Evolutionary conservation across 768 basidiomycete genomes (phyloP).

Genomic region (Mycena indigotica): DNA sequence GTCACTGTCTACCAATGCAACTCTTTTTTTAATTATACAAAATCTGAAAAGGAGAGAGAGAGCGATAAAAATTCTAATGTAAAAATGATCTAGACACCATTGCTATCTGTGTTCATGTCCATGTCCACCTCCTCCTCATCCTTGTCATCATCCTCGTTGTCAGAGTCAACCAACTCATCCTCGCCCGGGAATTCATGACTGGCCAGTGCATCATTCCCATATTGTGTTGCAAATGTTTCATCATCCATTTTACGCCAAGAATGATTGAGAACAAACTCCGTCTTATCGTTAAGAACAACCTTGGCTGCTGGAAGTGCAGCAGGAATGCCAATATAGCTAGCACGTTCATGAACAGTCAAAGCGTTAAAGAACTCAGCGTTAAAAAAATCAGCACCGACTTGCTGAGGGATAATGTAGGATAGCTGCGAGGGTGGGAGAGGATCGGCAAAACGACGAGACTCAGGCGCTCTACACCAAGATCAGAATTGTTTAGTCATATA

Average conservation of each 20-base stretch:
- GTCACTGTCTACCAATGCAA: too few relatives aligned
- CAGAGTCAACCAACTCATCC: slow-evolving; percentile 2
- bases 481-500: neutral
- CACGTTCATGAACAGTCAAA: neutral
- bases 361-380: neutral
- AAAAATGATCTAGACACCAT: too few relatives aligned
- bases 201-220: slow-evolving; percentile 8
- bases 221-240: slow-evolving; percentile 6
- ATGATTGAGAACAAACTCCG: too few relatives aligned
- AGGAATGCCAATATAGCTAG: neutral
- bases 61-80: too few relatives aligned
- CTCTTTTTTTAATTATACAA: too few relatives aligned
- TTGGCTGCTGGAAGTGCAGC: neutral
- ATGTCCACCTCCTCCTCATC: slow-evolving; percentile 7
- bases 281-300: neutral
- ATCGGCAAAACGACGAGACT: neutral
- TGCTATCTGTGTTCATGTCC: too few relatives aligned
- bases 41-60: too few relatives aligned
- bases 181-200: slow-evolving; percentile 6
- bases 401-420: neutral
- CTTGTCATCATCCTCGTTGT: neutral
- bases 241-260: slow-evolving; percentile 15
- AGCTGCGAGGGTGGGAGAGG: neutral
- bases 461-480: neutral
- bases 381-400: neutral